Evolutionary conservation across 2,329 filamentous ascomycete species (phyloP).

Genomic region (Arachnopeziza araneosa): DNA sequence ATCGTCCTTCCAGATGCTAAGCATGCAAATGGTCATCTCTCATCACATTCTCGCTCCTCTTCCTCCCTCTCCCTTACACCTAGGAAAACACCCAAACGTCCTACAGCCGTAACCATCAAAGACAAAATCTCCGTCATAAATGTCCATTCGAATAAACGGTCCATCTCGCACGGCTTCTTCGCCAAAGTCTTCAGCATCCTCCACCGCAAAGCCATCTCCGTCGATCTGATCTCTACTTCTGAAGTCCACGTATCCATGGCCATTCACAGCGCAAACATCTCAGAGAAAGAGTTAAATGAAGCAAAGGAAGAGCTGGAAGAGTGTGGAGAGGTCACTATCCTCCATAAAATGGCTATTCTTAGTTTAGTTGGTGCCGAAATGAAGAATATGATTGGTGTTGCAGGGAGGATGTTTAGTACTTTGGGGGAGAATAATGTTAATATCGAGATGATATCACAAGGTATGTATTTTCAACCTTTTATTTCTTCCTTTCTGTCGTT

Average conservation of each 20-base stretch:
- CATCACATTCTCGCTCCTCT: slow-evolving; percentile 38
- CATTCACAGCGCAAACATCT: slow-evolving; percentile 71
- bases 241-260: slow-evolving; percentile 98
- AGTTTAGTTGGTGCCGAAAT: slow-evolving; percentile 92
- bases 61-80: slow-evolving; percentile 40
- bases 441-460: slow-evolving; percentile 99
- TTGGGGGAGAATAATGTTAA: slow-evolving; percentile 92
- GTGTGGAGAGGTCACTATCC: slow-evolving; percentile 85
- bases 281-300: slow-evolving; percentile 56
- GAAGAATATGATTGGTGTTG: slow-evolving; percentile 95
- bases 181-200: slow-evolving; percentile 90
- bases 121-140: slow-evolving; percentile 96
- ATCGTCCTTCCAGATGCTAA: slow-evolving; percentile 74
- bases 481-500: not conserved
- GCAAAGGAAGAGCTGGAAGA: slow-evolving; percentile 68
- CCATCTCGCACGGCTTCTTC: slow-evolving; percentile 93
- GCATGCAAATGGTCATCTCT: slow-evolving; percentile 46
- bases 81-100: slow-evolving; percentile 61
- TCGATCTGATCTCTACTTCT: slow-evolving; percentile 92
- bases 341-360: slow-evolving; percentile 90
- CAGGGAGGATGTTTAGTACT: slow-evolving; percentile 90
- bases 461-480: slow-evolving; percentile 41
- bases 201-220: slow-evolving; percentile 78
- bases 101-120: slow-evolving; percentile 94
- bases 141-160: slow-evolving; percentile 95